phyloP scores from a whole-genome alignment of 78 protist species.

The slime mould (Dictyostelium discoideum) region DNA sequence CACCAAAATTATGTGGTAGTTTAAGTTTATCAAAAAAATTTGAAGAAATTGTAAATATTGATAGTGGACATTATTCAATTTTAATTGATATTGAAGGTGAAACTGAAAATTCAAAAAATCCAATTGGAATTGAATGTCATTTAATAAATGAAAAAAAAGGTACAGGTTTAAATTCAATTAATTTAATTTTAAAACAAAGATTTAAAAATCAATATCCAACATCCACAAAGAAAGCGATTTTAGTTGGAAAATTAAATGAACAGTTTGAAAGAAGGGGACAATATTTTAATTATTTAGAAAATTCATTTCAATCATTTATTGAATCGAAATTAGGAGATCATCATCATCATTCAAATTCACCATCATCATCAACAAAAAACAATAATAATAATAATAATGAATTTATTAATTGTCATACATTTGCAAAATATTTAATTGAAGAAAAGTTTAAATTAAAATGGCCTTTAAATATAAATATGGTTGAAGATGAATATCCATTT shows the following conservation, averaged over 20 bases:
- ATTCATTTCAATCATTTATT: neutral
- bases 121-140: neutral
- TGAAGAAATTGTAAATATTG: neutral
- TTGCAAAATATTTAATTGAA: neutral
- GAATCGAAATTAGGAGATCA: neutral
- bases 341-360: neutral
- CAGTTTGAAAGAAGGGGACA: neutral
- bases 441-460: neutral
- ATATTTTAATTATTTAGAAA: neutral
- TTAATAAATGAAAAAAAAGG: neutral
- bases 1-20: neutral
- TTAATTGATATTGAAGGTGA: neutral
- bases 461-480: neutral
- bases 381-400: neutral
- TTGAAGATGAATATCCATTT: neutral
- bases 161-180: neutral
- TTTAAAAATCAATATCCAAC: neutral
- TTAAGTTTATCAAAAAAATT: neutral
- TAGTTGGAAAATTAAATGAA: neutral
- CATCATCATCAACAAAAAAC: too few species aligned
- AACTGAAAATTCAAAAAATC: neutral
- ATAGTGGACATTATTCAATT: neutral
- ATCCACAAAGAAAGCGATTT: neutral
- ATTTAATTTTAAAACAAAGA: neutral
- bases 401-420: neutral